These are phyloP conservation scores for Dichotomopilus funicola DNA, from an alignment of 2,329 filamentous ascomycete genomes.

Conservation along the genomic window DNA sequence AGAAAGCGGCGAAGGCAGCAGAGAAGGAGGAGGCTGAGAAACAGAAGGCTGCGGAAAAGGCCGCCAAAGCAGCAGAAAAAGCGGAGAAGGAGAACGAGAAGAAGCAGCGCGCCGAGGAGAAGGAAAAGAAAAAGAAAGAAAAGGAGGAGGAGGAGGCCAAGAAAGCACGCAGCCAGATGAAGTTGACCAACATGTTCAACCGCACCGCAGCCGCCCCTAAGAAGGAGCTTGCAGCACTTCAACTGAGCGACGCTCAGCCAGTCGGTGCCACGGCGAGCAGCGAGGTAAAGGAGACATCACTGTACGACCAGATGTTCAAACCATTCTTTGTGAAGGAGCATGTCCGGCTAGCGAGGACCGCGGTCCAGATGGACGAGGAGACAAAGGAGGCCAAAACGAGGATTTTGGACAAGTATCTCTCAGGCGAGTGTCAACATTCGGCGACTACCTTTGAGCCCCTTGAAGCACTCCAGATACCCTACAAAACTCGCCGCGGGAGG, in stretches of 20 bases:
- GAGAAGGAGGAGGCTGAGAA: constrained; percentile 33
- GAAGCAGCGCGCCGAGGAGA: constrained; percentile 31
- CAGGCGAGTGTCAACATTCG: constrained; percentile 41
- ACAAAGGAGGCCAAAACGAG: constrained; percentile 45
- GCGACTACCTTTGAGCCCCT: constrained; percentile 39
- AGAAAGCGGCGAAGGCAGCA: constrained; percentile 27
- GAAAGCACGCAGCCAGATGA: constrained; percentile 43
- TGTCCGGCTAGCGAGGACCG: constrained; percentile 60
- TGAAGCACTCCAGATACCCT: constrained; percentile 41
- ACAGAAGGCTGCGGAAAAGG: constrained; percentile 27
- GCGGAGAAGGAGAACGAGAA: constrained; percentile 18
- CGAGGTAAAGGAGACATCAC: constrained; percentile 30
- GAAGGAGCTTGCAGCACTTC: constrained; percentile 32
- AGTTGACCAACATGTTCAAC: constrained; percentile 43
- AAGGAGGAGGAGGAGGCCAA: constrained; percentile 48
- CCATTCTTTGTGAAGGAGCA: constrained; percentile 74
- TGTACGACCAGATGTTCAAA: constrained; percentile 67
- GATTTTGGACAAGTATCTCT: constrained; percentile 48
- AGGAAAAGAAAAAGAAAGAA: constrained; percentile 41
- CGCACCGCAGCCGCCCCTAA: constrained; percentile 33
- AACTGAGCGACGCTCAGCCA: constrained; percentile 20
- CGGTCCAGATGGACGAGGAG: constrained; percentile 52
- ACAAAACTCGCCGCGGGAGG: constrained; percentile 38
- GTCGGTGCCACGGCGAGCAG: constrained; percentile 27
- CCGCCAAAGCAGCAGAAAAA: constrained; percentile 30